phyloP scores from a whole-genome alignment of 1,284 basidiomycete genomes.

The Naganishia sp. region DNA sequence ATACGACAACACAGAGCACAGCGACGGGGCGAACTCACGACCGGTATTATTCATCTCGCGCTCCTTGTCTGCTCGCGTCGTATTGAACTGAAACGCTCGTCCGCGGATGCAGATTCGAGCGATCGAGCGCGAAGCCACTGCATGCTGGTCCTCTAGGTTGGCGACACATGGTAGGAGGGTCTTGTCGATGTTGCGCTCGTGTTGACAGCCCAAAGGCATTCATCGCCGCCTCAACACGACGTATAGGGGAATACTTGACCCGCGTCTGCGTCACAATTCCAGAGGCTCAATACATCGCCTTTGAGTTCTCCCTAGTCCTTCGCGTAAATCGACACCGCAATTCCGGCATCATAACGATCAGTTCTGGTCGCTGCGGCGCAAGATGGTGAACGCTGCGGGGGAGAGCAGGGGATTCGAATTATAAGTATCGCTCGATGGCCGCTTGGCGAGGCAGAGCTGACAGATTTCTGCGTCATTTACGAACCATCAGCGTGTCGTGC shows the following conservation, averaged over 20 bases:
- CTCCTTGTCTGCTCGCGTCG: not conserved
- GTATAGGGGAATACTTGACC: too few relatives aligned
- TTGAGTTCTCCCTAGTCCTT: not conserved
- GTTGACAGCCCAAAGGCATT: too few relatives aligned
- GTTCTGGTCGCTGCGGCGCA: not conserved
- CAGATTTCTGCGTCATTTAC: slow-evolving; percentile 23
- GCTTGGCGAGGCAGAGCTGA: slow-evolving; percentile 9
- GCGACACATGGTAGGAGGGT: not conserved
- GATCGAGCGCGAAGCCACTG: not conserved
- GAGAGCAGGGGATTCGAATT: slow-evolving; percentile 29
- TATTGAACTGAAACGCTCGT: slow-evolving; percentile 7
- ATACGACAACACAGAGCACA: too few relatives aligned
- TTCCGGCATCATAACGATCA: not conserved
- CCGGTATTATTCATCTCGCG: too few relatives aligned
- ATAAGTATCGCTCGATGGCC: slow-evolving; percentile 23
- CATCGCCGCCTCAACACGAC: too few relatives aligned
- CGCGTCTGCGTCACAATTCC: too few relatives aligned
- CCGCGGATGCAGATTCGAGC: slow-evolving; percentile 5
- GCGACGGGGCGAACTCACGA: too few relatives aligned
- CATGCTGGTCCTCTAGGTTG: not conserved
- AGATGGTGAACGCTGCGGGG: slow-evolving; percentile 26
- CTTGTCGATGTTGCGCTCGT: not conserved
- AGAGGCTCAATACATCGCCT: not conserved
- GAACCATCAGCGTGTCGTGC: slow-evolving; percentile 50
- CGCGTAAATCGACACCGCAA: not conserved